A percentile compares a stretch with the other conserved stretches of the same genome.
Evolutionary conservation across 495 filamentous ascomycete genomes (phyloP).

Genomic region (Pseudevernia furfuracea): DNA sequence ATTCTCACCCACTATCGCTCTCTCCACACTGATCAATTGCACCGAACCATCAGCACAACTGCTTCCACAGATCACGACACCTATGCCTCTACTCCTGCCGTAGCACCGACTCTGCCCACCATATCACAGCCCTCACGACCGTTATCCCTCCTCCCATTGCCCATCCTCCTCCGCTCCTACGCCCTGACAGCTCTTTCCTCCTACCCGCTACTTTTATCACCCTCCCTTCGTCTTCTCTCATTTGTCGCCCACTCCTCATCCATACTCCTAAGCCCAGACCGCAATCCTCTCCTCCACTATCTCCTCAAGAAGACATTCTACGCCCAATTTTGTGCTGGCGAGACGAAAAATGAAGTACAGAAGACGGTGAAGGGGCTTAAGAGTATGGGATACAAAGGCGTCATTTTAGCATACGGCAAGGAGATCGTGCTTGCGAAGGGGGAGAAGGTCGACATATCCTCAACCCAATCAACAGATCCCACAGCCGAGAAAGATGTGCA

Average conservation of each 20-base stretch:
- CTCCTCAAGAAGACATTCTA: constrained; percentile 42
- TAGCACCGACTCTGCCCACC: neutral
- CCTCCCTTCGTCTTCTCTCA: constrained; percentile 61
- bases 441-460: constrained; percentile 29
- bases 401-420: constrained; percentile 42
- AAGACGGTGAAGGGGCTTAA: constrained; percentile 34
- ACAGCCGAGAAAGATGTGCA: constrained; percentile 50
- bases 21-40: constrained; percentile 1
- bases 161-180: constrained; percentile 67
- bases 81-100: neutral
- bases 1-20: neutral
- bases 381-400: constrained; percentile 38
- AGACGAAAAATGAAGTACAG: constrained; percentile 33
- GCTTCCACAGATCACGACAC: constrained; percentile 3
- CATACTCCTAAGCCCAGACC: constrained; percentile 39
- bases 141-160: constrained; percentile 64
- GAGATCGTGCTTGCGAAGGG: constrained; percentile 39
- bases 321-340: constrained; percentile 43
- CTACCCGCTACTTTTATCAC: constrained; percentile 60
- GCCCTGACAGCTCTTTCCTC: constrained; percentile 74
- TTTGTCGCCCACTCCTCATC: constrained; percentile 61
- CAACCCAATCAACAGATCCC: constrained; percentile 23
- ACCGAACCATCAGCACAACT: constrained; percentile 14
- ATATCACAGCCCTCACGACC: constrained; percentile 34
- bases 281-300: constrained; percentile 36